These are phyloP conservation scores for Talaromyces liani DNA, from an alignment of 495 filamentous ascomycete genomes.

Conservation along the genomic window DNA sequence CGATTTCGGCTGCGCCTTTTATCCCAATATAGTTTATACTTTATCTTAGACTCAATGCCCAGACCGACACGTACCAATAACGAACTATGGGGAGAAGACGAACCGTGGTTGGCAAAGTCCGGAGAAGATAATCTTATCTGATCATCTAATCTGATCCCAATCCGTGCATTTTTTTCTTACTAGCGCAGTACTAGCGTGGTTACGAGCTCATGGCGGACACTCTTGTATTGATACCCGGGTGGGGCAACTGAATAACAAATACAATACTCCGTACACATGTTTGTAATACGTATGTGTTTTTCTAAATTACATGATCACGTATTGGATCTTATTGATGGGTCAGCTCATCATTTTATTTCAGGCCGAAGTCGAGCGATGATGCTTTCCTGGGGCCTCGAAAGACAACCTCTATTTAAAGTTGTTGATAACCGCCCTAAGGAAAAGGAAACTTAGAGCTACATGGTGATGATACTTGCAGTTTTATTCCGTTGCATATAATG, in stretches of 20 bases:
- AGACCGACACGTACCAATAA: not conserved
- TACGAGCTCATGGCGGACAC: not conserved
- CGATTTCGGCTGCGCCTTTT: not conserved
- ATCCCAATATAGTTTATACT: not conserved
- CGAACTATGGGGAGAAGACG: not conserved
- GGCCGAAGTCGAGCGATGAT: too few relatives aligned
- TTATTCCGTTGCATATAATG: too few relatives aligned
- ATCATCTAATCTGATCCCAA: conserved; percentile 11
- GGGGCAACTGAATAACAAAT: not conserved
- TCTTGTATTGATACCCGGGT: not conserved
- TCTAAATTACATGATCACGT: too few relatives aligned
- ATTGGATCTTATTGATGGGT: too few relatives aligned
- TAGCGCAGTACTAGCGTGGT: not conserved
- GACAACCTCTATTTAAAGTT: too few relatives aligned
- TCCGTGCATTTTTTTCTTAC: not conserved
- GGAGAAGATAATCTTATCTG: not conserved
- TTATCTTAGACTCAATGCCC: not conserved
- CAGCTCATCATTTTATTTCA: too few relatives aligned
- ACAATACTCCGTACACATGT: not conserved
- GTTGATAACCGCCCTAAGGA: too few relatives aligned
- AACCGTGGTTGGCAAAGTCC: not conserved
- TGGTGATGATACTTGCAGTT: too few relatives aligned
- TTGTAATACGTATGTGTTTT: too few relatives aligned
- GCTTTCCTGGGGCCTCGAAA: too few relatives aligned
- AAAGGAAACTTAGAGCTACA: too few relatives aligned